These are phyloP conservation scores for Schizosaccharomyces versatilis DNA, from an alignment of 1,139 yeast species.

Conservation along the genomic window DNA sequence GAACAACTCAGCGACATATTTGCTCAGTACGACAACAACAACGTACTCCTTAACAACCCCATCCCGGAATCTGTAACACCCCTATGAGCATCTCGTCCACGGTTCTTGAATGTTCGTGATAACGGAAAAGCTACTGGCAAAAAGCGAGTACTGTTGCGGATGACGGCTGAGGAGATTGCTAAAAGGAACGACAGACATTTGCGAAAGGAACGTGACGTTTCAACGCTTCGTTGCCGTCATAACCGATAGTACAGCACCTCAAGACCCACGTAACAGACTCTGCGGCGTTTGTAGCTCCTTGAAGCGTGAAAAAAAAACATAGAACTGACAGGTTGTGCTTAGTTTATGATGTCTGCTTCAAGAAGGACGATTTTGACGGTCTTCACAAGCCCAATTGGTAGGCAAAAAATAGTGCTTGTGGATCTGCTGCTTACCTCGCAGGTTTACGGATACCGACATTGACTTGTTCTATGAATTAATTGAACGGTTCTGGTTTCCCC, in stretches of 20 bases:
- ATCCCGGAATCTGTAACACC: too few relatives aligned
- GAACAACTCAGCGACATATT: too few relatives aligned
- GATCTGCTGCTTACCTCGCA: not conserved
- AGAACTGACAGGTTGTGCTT: not conserved
- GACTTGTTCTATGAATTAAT: not conserved
- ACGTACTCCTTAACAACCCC: too few relatives aligned
- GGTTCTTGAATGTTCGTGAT: not conserved
- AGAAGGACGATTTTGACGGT: not conserved
- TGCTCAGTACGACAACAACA: too few relatives aligned
- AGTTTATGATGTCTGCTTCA: conserved; percentile 2
- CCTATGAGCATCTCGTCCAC: not conserved
- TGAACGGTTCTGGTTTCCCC: not conserved
- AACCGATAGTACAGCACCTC: too few relatives aligned
- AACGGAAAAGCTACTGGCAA: not conserved
- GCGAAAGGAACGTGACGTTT: too few relatives aligned
- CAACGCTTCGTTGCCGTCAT: too few relatives aligned
- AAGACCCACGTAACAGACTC: too few relatives aligned
- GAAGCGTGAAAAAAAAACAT: not conserved
- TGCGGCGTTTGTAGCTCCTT: too few relatives aligned
- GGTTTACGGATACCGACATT: not conserved
- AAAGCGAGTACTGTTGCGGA: not conserved
- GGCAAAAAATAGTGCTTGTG: not conserved
- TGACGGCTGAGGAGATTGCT: too few relatives aligned
- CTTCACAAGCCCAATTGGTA: not conserved
- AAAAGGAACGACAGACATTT: too few relatives aligned